Base-by-base conservation (phyloP, 495 filamentous ascomycete genomes). In the Penicillium pancosmium region DNA sequence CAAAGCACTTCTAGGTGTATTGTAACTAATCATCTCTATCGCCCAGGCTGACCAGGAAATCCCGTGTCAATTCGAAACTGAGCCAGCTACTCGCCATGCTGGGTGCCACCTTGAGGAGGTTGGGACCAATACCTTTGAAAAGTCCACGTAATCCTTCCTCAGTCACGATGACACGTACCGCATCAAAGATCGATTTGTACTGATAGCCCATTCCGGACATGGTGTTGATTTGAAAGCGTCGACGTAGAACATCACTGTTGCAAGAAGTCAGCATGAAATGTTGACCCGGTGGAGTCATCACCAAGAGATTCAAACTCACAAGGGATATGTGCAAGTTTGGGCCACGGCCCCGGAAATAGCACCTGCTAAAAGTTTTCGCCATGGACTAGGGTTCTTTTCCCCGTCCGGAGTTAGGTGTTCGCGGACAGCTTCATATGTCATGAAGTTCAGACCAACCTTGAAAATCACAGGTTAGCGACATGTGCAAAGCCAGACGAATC, bases 61-160 rank as follows among this genome's bases (percentile, higher is more conserved):
- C 94, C 59, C 94, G 82, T 25, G 89, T 92, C 50, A 98, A 68
- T 75, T 98, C 94, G 69, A 93, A 98, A 78, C 93, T 98, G 23
- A 97, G 83, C 92, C 95, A 98, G 73, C 90, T 96, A 64, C 91
- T 94, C 23, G 95, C 94, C 92, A 98, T 98, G 67, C 94, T 98
- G 7, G 94, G 94, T 6, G 94, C 94, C 15, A 98, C 94, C 73
- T 98, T 98, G 44, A 98, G 82, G 5, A 98, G 80, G 67, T 98
- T 98, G 3, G 94, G 95, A 18, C 92, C 83, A 61, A 97, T 89
- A 15, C 93, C 93, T 71, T 97, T 97, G 76, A 96, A 97, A 21
- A 97, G 68, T 27, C 93, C 93, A 27, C 77, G 76, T 33, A 87
- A 41, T 2, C 90, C 90, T 74, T 98, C 94, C 61, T 93, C 83